phyloP scores from a whole-genome alignment of 805 yeast species.

The Ogataea kodamae region DNA sequence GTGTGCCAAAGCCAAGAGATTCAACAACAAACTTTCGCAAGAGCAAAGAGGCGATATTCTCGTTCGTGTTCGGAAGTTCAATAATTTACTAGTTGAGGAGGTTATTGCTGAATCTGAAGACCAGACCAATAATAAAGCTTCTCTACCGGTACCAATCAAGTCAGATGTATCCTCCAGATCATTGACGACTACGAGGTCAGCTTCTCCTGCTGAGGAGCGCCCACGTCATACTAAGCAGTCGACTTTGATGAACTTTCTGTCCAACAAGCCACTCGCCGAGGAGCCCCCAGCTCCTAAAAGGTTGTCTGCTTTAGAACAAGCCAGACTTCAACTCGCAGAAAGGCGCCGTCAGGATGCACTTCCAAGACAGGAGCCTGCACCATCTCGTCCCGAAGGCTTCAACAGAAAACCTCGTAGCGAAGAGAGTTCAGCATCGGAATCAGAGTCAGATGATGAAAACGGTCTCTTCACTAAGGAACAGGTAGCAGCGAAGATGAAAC shows the following conservation, averaged over 20 bases:
- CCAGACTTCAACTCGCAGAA: conserved; percentile 26
- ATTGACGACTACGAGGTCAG: neutral
- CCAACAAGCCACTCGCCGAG: conserved; percentile 8
- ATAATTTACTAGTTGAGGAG: conserved; percentile 51
- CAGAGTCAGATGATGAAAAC: conserved; percentile 34
- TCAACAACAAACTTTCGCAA: conserved; percentile 64
- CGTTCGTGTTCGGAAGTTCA: conserved; percentile 54
- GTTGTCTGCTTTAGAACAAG: conserved; percentile 26
- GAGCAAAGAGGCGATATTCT: conserved; percentile 65
- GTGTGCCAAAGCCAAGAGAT: conserved; percentile 62
- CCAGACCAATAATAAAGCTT: conserved; percentile 1
- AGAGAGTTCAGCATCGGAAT: conserved; percentile 21
- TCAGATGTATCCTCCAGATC: too few relatives aligned
- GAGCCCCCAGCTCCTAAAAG: conserved; percentile 22
- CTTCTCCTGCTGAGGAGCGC: neutral
- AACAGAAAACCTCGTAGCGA: conserved; percentile 31
- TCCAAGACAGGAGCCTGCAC: conserved; percentile 39
- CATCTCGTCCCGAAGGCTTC: conserved; percentile 54
- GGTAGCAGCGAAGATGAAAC: conserved; percentile 29
- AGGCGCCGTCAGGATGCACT: conserved; percentile 20
- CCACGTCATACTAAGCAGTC: conserved; percentile 5
- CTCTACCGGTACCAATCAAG: neutral
- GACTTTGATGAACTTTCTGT: conserved; percentile 8
- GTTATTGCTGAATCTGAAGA: conserved; percentile 42
- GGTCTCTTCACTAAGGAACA: conserved; percentile 41